Percentiles rank a stretch among this genome's conserved stretches.
Evolutionary conservation across 108 stramenopile species (phyloP).

Genomic region (Bacterosira constricta): DNA sequence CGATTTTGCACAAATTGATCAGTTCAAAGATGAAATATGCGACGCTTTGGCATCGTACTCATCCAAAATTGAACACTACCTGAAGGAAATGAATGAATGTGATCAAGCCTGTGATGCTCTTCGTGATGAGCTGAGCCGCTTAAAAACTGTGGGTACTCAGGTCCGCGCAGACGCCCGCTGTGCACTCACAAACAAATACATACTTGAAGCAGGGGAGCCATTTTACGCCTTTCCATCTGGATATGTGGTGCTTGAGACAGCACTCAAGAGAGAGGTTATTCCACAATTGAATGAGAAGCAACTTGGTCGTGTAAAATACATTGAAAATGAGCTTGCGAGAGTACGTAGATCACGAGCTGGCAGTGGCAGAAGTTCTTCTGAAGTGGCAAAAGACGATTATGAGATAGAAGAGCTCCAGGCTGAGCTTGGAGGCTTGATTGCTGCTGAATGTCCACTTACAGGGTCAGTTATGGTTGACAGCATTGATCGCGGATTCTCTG

Average conservation of each 20-base stretch:
- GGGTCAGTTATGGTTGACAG: slow-evolving; percentile 82
- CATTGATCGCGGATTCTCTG: slow-evolving; percentile 65
- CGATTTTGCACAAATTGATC: slow-evolving; percentile 88
- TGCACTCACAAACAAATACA: slow-evolving; percentile 75
- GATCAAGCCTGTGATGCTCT: slow-evolving; percentile 78
- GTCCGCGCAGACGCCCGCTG: slow-evolving; percentile 75
- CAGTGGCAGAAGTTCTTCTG: slow-evolving; percentile 6
- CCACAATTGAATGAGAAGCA: slow-evolving; percentile 78
- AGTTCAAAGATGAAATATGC: slow-evolving; percentile 91
- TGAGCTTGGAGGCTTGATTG: slow-evolving; percentile 87
- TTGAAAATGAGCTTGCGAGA: slow-evolving; percentile 58
- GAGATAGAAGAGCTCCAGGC: slow-evolving; percentile 55
- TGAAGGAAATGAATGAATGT: slow-evolving; percentile 88
- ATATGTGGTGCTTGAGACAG: slow-evolving; percentile 73
- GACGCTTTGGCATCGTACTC: slow-evolving; percentile 86
- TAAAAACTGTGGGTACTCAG: slow-evolving; percentile 60
- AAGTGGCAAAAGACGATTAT: slow-evolving; percentile 32
- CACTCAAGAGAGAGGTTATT: slow-evolving; percentile 70
- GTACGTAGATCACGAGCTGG: slow-evolving; percentile 28
- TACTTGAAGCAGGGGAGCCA: slow-evolving; percentile 67
- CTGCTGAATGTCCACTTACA: slow-evolving; percentile 88
- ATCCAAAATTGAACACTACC: slow-evolving; percentile 78
- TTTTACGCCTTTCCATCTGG: slow-evolving; percentile 91
- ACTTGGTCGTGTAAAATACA: slow-evolving; percentile 50
- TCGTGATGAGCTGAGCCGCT: slow-evolving; percentile 69